Evolutionary conservation across 176 grass and related monocot genomes (phyloP), one percentile per base, ranked within the genome.

Genomic region (Rhynchospora pubera): DNA sequence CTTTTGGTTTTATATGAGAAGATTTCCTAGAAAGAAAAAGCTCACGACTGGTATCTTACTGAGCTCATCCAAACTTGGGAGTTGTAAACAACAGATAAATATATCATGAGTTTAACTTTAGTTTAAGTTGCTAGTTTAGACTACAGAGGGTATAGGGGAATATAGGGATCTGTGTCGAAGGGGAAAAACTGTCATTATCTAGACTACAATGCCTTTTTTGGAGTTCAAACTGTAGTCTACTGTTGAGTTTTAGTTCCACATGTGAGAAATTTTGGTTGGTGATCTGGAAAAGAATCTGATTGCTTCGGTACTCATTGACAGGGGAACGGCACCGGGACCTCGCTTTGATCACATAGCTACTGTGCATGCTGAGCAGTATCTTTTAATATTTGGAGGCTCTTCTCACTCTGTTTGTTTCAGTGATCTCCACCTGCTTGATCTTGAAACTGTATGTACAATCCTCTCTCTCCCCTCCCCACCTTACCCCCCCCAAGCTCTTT

Each of bases 361-460:
- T 83, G 92, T 94, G 67, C 82, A 94, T 85, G 83, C 75, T 55
- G 92, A 89, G 7, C 87, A 91, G 65, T 98, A 98, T 87, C 92
- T 98, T 87, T 77, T 98, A 42, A 91, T 98, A 69, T 98, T 94
- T 85, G 92, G 96, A 79, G 96, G 96, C 72, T 94, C 96, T 45
- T 98, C 96, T 84, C 84, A 91, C 61, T 94, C 96, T 87, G 90
- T 89, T 80, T 98, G 96, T 85, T 98, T 98, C 62, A 98, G 80
- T 84, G 96, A 98, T 90, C 86, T 98, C 44, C 85, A 94, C 83
- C 79, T 98, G 28, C 90, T 98, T 70, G 92, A 98, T 68, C 88
- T 94, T 62, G 84, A 88, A 86, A 93, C 82, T 70, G 92, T 98
- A 94, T 83, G 87, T 64, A n/a, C 32, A 48, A n/a, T 65, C 30